A percentile compares a stretch with the other conserved stretches of the same genome.
Conservation (phyloP, 2,329 filamentous ascomycete species). For the Botrytis tulipae region DNA sequence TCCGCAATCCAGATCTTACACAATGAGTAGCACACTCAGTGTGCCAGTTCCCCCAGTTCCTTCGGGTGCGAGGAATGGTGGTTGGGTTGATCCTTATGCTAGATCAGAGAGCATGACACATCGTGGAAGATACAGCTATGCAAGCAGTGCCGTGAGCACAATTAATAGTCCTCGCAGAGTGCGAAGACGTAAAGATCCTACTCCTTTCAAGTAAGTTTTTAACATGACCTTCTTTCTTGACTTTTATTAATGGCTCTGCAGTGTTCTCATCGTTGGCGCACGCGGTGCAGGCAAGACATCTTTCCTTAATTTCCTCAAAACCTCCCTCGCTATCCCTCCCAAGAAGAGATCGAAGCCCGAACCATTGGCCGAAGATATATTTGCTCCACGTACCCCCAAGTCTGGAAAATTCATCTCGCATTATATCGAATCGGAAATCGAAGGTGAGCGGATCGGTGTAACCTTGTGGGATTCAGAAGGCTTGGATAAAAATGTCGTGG, state of each 20-base stretch:
- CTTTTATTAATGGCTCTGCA: slow-evolving; percentile 43
- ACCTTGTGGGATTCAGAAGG: slow-evolving; percentile 97
- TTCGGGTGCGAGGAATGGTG: slow-evolving; percentile 41
- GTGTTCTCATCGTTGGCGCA: slow-evolving; percentile 86
- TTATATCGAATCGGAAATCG: slow-evolving; percentile 92
- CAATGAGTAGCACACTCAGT: slow-evolving; percentile 30
- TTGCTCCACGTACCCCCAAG: slow-evolving; percentile 41
- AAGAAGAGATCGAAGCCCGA: slow-evolving; percentile 61
- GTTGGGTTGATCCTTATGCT: slow-evolving; percentile 72
- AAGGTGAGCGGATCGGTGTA: slow-evolving; percentile 84
- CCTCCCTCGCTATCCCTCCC: slow-evolving; percentile 75
- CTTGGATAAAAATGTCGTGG: slow-evolving; percentile 90
- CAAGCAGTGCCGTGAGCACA: slow-evolving; percentile 84
- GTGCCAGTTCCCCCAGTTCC: slow-evolving; percentile 59
- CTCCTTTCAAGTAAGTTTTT: slow-evolving; percentile 90
- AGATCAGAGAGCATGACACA: slow-evolving; percentile 94
- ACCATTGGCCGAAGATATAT: slow-evolving; percentile 51
- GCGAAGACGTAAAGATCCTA: slow-evolving; percentile 92
- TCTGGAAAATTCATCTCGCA: slow-evolving; percentile 75
- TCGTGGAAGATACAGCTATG: slow-evolving; percentile 93
- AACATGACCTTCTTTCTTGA: neutral
- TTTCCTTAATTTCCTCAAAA: slow-evolving; percentile 93
- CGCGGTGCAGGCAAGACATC: slow-evolving; percentile 90
- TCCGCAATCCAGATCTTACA: slow-evolving; percentile 40
- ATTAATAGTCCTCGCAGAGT: slow-evolving; percentile 91